These are phyloP conservation scores for Trichophyton rubrum DNA, from an alignment of 2,329 filamentous ascomycete species.

Conservation along the genomic window DNA sequence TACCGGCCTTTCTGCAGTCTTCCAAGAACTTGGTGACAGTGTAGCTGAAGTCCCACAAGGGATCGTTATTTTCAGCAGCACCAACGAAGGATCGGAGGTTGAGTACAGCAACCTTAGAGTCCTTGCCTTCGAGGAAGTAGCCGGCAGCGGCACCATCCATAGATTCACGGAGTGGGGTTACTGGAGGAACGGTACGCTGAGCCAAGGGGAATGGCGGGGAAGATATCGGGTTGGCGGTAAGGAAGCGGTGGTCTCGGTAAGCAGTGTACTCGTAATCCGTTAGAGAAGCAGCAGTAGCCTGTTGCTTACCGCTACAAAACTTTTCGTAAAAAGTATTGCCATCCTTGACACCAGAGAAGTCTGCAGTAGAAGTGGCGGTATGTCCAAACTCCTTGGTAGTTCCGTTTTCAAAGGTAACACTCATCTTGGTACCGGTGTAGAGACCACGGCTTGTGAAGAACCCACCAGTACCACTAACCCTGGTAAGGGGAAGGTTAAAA, in stretches of 20 bases:
- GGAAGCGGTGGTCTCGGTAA: not conserved
- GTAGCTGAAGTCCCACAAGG: conserved; percentile 23
- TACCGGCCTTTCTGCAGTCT: conserved; percentile 35
- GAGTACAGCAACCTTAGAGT: conserved; percentile 34
- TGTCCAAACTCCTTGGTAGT: conserved; percentile 18
- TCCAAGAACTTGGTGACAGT: conserved; percentile 37
- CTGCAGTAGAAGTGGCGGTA: conserved; percentile 14
- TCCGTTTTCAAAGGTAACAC: conserved; percentile 23
- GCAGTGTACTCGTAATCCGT: too few relatives aligned
- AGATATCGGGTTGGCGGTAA: conserved; percentile 27
- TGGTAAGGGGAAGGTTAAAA: conserved; percentile 11
- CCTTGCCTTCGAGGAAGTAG: conserved; percentile 32
- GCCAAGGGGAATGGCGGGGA: conserved; percentile 18
- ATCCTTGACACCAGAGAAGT: conserved; percentile 27
- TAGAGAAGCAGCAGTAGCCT: too few relatives aligned
- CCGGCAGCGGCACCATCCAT: conserved; percentile 28
- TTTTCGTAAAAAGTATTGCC: conserved; percentile 31
- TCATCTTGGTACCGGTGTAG: conserved; percentile 20
- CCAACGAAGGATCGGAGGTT: conserved; percentile 30
- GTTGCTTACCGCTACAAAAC: conserved; percentile 20
- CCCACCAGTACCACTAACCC: conserved; percentile 5
- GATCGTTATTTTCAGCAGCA: conserved; percentile 11
- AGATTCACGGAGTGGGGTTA: conserved; percentile 24
- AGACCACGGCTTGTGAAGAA: conserved; percentile 9
- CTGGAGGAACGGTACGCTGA: conserved; percentile 28